Evolutionary conservation across 257 asterid genomes (phyloP).

Genomic region (Solanum sitiens): DNA sequence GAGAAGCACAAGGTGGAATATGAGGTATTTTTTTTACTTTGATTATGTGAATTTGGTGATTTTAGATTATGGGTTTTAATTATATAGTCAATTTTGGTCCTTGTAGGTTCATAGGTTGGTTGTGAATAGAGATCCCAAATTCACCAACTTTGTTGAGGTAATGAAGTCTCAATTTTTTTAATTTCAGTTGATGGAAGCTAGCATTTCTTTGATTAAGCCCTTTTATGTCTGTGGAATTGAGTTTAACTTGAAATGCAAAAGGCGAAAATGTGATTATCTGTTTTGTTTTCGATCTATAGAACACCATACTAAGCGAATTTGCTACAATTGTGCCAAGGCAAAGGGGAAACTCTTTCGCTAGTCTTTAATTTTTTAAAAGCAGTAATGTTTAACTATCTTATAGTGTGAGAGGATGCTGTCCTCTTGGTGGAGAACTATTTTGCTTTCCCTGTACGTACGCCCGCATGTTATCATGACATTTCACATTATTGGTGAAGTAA

Average conservation of each 20-base stretch:
- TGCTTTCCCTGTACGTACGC: background rate
- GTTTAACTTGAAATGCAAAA: background rate
- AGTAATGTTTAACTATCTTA: background rate
- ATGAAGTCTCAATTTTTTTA: background rate
- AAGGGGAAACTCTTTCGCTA: background rate
- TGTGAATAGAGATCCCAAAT: constrained; percentile 83
- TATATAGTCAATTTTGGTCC: background rate
- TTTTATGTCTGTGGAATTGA: background rate
- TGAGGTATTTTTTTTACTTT: constrained; percentile 49
- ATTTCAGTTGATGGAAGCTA: background rate
- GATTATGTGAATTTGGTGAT: background rate
- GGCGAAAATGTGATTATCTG: background rate
- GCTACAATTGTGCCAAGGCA: background rate
- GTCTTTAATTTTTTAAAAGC: background rate
- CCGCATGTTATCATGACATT: background rate
- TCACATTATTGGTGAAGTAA: background rate
- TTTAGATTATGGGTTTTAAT: background rate
- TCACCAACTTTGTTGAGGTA: constrained; percentile 91
- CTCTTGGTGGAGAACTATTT: background rate
- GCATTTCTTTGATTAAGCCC: background rate
- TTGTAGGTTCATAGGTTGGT: constrained; percentile 81
- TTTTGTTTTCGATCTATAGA: background rate
- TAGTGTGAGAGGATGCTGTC: background rate
- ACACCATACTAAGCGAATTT: background rate
- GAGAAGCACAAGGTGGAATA: constrained; percentile 97